Base-by-base conservation (phyloP, 768 basidiomycete species). In the Tricholoma terreum region DNA sequence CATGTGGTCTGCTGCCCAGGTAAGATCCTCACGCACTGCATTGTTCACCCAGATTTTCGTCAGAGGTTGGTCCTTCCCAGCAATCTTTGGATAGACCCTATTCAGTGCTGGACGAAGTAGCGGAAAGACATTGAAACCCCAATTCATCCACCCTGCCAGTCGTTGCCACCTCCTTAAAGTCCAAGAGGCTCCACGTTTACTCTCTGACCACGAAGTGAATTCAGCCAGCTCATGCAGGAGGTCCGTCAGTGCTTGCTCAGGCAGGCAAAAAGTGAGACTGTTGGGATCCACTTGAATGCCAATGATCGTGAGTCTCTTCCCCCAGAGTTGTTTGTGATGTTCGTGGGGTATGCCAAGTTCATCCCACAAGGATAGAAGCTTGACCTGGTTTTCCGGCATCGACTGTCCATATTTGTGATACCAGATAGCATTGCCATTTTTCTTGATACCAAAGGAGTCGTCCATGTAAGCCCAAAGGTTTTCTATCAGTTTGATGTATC, bases 121-220 rank as follows among this genome's bases (percentile, higher is more conserved):
- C 0, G 77, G 77, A 46, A 64, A 76, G 2, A 71, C 71, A 50
- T 79, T 80, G 19, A 80, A 62, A 0, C 63, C 56, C 77, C 77
- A 79, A 49, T 78, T 79, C 12, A 69, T 17, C 71, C 70, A 77
- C 0, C 75, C 77, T 0, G 67, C 67, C 0, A 79, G 50, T 1
- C 48, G 49, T 53, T 72, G 65, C 50, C 63, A 77, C 7, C 65
- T 38, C 0, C 36, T 9, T 33, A 30, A 22, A 22, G 38, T 54
- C 38, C 36, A 33, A 11, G 27, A 31, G 5, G 17, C 42, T 42
- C 27, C 42, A 19, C 11, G 7, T 54, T 22, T 54, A 22, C 19
- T n/a, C 4, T n/a, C 15, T 6, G 50, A 17, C 27, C 19, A 27
- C 7, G 38, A 2, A 15, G 36, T 50, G 38, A 67, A 65, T 4